Evolutionary conservation across 2,329 filamentous ascomycete species (phyloP).

Genomic region (Elsinoe arachidis): DNA sequence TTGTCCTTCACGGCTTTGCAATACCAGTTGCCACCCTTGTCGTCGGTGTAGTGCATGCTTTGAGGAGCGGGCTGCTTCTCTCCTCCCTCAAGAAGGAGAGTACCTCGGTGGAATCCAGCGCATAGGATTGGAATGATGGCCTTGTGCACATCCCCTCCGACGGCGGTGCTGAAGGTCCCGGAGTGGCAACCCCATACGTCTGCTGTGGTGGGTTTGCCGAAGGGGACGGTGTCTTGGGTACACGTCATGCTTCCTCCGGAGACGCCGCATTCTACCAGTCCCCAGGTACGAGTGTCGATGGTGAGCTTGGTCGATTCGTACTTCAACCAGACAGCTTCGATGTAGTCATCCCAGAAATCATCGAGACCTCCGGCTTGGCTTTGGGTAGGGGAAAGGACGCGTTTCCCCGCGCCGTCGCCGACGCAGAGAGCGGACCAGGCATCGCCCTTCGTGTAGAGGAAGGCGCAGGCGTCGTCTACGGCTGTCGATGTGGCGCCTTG

Average conservation of each 20-base stretch:
- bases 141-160: slow-evolving; percentile 34
- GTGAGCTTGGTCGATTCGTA: slow-evolving; percentile 40
- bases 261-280: slow-evolving; percentile 18
- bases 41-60: slow-evolving; percentile 34
- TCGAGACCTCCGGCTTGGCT: slow-evolving; percentile 35
- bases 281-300: slow-evolving; percentile 55
- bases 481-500: slow-evolving; percentile 51
- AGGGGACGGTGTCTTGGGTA: slow-evolving; percentile 38
- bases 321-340: slow-evolving; percentile 41
- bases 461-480: slow-evolving; percentile 46
- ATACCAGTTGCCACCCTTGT: slow-evolving; percentile 39
- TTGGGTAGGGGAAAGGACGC: slow-evolving; percentile 38
- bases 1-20: slow-evolving; percentile 48
- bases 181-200: slow-evolving; percentile 62
- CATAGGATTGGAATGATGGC: slow-evolving; percentile 65
- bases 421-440: slow-evolving; percentile 56
- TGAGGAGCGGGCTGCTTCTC: slow-evolving; percentile 33
- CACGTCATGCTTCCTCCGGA: slow-evolving; percentile 37
- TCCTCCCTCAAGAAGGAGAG: slow-evolving; percentile 46
- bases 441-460: slow-evolving; percentile 39
- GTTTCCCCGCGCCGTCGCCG: slow-evolving; percentile 25
- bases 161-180: slow-evolving; percentile 48
- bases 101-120: slow-evolving; percentile 67
- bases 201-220: slow-evolving; percentile 47
- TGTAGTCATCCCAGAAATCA: slow-evolving; percentile 45